These are phyloP conservation scores for Orbilia brochopaga DNA, from an alignment of 2,329 filamentous ascomycete species.

Conservation along the genomic window DNA sequence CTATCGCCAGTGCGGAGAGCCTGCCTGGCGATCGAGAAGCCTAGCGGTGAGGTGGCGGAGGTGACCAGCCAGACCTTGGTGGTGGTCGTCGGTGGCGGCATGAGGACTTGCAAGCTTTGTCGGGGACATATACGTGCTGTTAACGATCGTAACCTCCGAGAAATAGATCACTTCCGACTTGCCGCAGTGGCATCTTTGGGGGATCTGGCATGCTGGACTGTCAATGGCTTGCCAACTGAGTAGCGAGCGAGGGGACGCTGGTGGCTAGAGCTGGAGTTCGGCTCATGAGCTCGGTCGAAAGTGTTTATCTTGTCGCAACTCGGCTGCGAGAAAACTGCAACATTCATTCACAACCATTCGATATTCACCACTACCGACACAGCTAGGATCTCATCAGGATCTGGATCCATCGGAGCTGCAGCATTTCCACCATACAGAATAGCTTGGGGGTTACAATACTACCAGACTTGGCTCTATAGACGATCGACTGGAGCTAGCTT, in stretches of 20 bases:
- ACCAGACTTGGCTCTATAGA: neutral
- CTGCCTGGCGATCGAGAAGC: slow-evolving; percentile 78
- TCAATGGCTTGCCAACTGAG: neutral
- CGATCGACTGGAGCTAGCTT: neutral
- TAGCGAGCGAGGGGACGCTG: too few species aligned
- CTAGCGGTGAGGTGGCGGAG: slow-evolving; percentile 81
- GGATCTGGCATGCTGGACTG: neutral
- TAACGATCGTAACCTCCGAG: slow-evolving; percentile 16
- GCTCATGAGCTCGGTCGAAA: neutral
- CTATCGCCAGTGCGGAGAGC: slow-evolving; percentile 90
- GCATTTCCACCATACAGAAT: neutral
- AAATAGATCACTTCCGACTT: neutral
- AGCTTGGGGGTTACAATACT: neutral
- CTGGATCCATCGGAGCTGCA: too few species aligned
- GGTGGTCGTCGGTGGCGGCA: slow-evolving; percentile 16
- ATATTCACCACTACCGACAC: neutral
- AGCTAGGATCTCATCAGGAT: neutral
- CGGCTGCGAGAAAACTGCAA: slow-evolving; percentile 38
- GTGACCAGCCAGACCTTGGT: slow-evolving; percentile 82
- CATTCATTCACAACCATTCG: slow-evolving; percentile 18
- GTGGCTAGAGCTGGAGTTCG: neutral
- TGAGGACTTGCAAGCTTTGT: slow-evolving; percentile 33
- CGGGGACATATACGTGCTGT: too few species aligned
- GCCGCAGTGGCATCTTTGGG: neutral
- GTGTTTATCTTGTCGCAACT: neutral